These are phyloP conservation scores for Cytospora leucostoma DNA, from an alignment of 2,329 filamentous ascomycete genomes.

Conservation along the genomic window DNA sequence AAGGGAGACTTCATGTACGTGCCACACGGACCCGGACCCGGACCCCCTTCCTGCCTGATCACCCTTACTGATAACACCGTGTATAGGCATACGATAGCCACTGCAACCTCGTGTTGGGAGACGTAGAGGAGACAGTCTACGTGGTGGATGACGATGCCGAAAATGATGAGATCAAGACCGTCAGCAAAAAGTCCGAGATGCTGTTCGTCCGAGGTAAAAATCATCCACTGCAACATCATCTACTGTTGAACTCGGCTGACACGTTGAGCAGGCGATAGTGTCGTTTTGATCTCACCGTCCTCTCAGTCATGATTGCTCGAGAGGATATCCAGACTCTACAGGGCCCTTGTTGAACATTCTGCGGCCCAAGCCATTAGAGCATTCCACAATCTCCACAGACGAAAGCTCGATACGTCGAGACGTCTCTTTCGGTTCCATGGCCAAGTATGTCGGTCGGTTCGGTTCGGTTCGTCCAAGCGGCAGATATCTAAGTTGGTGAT, in stretches of 20 bases:
- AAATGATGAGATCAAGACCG: constrained; percentile 79
- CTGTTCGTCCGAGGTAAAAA: constrained; percentile 90
- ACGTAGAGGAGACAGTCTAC: constrained; percentile 97
- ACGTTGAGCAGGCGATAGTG: constrained; percentile 33
- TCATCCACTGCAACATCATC: neutral
- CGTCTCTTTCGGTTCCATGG: neutral
- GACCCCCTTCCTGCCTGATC: constrained; percentile 4
- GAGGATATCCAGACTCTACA: neutral
- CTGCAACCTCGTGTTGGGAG: constrained; percentile 93
- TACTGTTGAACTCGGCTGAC: constrained; percentile 1
- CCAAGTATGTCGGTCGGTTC: neutral
- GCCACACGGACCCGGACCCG: neutral
- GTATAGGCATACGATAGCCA: constrained; percentile 93
- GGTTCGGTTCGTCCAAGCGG: neutral
- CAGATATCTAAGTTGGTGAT: neutral
- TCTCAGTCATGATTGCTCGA: constrained; percentile 27
- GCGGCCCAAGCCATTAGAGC: neutral
- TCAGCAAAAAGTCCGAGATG: constrained; percentile 98
- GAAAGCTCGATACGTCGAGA: neutral
- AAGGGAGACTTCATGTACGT: constrained; percentile 89
- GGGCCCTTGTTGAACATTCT: constrained; percentile 4
- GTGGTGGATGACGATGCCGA: constrained; percentile 83
- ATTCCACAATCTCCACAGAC: neutral
- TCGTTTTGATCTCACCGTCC: constrained; percentile 35
- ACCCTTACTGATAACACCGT: constrained; percentile 10